phyloP scores from a whole-genome alignment of 805 yeast genomes.

The Saccharomycopsis capsularis region DNA sequence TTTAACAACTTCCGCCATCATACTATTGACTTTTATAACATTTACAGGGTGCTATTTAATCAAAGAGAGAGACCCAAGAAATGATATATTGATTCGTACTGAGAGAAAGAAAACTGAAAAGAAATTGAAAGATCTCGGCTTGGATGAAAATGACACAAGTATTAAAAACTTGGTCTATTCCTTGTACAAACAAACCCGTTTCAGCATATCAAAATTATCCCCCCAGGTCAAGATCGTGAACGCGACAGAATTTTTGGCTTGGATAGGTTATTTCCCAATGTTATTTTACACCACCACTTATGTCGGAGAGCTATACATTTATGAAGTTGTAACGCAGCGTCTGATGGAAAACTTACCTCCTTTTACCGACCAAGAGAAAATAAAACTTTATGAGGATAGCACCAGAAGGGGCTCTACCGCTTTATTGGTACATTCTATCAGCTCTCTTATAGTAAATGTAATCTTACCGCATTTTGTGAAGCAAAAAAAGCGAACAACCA shows the following conservation, averaged over 20 bases:
- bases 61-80: slow-evolving; percentile 43
- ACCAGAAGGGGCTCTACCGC: slow-evolving; percentile 49
- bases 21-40: slow-evolving; percentile 36
- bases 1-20: slow-evolving; percentile 37
- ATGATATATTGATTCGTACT: slow-evolving; percentile 33
- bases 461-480: slow-evolving; percentile 39
- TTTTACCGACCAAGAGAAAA: slow-evolving; percentile 33
- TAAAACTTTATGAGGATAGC: slow-evolving; percentile 36
- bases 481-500: slow-evolving; percentile 13
- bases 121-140: slow-evolving; percentile 32
- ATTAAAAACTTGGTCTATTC: slow-evolving; percentile 25
- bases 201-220: slow-evolving; percentile 37
- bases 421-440: slow-evolving; percentile 41
- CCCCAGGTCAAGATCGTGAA: slow-evolving; percentile 46
- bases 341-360: slow-evolving; percentile 29
- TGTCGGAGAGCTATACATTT: slow-evolving; percentile 51
- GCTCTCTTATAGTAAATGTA: slow-evolving; percentile 39
- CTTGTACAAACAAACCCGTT: slow-evolving; percentile 30
- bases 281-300: slow-evolving; percentile 58
- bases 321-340: slow-evolving; percentile 28
- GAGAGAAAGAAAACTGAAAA: slow-evolving; percentile 32
- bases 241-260: slow-evolving; percentile 53
- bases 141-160: slow-evolving; percentile 25
- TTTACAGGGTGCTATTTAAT: slow-evolving; percentile 35
- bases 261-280: slow-evolving; percentile 66